Base-by-base conservation (phyloP, 495 filamentous ascomycete species). In the Clohesyomyces aquaticus region DNA sequence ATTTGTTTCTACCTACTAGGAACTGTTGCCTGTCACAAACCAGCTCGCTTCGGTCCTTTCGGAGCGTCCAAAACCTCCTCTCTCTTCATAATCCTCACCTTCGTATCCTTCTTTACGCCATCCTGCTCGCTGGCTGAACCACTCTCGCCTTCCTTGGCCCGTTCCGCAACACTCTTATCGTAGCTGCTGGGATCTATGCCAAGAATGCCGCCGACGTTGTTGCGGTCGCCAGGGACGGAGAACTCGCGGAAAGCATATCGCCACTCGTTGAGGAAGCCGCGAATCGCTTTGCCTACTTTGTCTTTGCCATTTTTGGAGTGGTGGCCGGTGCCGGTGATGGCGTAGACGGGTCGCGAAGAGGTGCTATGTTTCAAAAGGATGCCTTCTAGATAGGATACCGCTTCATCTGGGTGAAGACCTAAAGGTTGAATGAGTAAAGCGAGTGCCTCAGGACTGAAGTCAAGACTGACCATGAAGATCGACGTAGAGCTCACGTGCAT, bases 281-380 rank as follows among this genome's bases (percentile, higher is more conserved):
- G 87, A 65, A 99, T 85, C 8, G 92, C 91, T 78, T 96, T 97
- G 63, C 93, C 93, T 27, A 99, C 88, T 76, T 99, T 99, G 74
- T 99, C 95, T 75, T 97, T 98, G 66, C 94, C 94, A 71, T 96
- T 94, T 80, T 98, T 98, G 67, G 91, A 96, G 73, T 98, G 95
- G 70, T 99, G 95, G 10, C 93, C 93, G 6, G 94, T 97, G 59
- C 94, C 94, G 3, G 91, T 96, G 70, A 98, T 98, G 48, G 91
- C 93, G 69, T 98, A 99, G 27, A 98, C 83, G 1, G 93, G 88
- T n/a, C 82, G 69, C 1, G 71, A 58, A 29, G 74, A 67, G 6
- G 51, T 18, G 62, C 83, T 81, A 63, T 97, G 91, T 71, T 94
- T 90, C 29, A 91, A 78, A 35, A 98, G 85, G 18, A 95, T 87